phyloP scores from a whole-genome alignment of 2,329 filamentous ascomycete species.

The Fusarium verticillioides region DNA sequence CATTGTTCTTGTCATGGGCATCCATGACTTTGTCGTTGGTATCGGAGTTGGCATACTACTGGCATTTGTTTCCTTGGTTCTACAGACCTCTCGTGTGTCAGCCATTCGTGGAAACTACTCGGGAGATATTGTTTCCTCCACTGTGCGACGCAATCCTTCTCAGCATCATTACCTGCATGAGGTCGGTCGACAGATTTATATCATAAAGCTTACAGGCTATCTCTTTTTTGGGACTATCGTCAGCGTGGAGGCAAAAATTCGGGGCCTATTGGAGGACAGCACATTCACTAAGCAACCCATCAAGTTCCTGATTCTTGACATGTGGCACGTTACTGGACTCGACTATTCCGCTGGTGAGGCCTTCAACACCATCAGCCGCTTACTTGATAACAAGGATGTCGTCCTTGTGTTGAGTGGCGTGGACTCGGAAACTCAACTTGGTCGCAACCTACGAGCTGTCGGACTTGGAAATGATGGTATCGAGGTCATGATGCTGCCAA shows the following conservation, averaged over 20 bases:
- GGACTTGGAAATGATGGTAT: constrained; percentile 80
- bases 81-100: constrained; percentile 90
- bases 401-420: constrained; percentile 86
- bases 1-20: constrained; percentile 95
- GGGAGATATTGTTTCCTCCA: constrained; percentile 89
- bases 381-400: constrained; percentile 81
- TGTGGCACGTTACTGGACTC: constrained; percentile 88
- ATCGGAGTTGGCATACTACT: constrained; percentile 92
- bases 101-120: constrained; percentile 92
- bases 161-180: constrained; percentile 88
- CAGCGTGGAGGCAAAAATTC: constrained; percentile 89
- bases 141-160: constrained; percentile 88
- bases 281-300: constrained; percentile 82
- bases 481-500: constrained; percentile 83
- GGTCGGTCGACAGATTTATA: constrained; percentile 87
- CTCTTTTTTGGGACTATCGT: constrained; percentile 99
- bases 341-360: constrained; percentile 97
- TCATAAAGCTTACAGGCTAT: constrained; percentile 92
- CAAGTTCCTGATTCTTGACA: constrained; percentile 88
- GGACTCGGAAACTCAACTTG: constrained; percentile 78
- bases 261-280: constrained; percentile 83
- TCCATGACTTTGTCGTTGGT: constrained; percentile 95
- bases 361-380: constrained; percentile 89
- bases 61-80: constrained; percentile 89
- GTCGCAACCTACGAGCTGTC: constrained; percentile 82